Evolutionary conservation across 768 basidiomycete species (phyloP).

Genomic region (Multifurca ochricompacta): DNA sequence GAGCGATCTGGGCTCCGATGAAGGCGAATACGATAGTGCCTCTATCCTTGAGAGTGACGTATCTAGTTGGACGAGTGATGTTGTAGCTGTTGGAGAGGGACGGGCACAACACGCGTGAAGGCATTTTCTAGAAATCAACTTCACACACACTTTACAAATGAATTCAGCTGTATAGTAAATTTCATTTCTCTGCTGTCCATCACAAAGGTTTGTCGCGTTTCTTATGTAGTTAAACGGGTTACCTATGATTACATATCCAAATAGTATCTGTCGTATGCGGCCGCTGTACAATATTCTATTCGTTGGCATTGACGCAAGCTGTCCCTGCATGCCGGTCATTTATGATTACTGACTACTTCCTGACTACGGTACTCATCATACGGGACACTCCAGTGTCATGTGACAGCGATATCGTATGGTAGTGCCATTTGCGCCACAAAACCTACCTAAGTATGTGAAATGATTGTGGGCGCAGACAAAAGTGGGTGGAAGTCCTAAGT

Average conservation of each 20-base stretch:
- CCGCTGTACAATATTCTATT: not conserved
- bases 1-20: slow-evolving; percentile 13
- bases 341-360: too few relatives aligned
- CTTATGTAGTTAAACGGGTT: not conserved
- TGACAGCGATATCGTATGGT: too few relatives aligned
- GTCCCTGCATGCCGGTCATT: too few relatives aligned
- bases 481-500: not conserved
- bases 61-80: slow-evolving; percentile 14
- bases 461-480: not conserved
- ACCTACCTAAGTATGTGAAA: not conserved
- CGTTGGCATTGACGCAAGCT: too few relatives aligned
- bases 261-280: not conserved
- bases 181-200: not conserved
- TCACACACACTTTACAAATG: not conserved
- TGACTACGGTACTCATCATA: too few relatives aligned
- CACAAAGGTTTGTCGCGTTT: not conserved
- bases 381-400: too few relatives aligned
- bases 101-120: not conserved
- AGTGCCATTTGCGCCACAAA: too few relatives aligned
- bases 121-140: not conserved
- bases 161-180: not conserved
- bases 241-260: not conserved
- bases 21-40: slow-evolving; percentile 13
- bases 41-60: slow-evolving; percentile 13
- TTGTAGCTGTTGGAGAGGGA: slow-evolving; percentile 2